Percentiles rank a stretch among this genome's conserved stretches.
Evolutionary conservation across 352 stramenopile species (phyloP).

Genomic region (Blastocystis sp.): DNA sequence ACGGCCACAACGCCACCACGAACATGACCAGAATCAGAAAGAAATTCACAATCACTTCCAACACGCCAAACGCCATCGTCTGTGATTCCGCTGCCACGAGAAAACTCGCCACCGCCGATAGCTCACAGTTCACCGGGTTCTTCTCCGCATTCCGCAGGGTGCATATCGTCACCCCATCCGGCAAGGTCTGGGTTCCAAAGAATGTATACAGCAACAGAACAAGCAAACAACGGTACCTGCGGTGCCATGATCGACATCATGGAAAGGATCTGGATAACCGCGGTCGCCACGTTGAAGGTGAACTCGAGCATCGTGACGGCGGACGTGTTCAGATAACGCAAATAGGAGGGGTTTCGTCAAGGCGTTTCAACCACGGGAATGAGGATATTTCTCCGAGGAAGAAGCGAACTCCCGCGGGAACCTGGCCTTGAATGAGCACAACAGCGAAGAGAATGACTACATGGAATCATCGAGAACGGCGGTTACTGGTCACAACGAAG

Average conservation of each 20-base stretch:
- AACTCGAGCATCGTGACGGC: constrained; percentile 27
- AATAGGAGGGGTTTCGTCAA: not conserved
- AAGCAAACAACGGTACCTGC: not conserved
- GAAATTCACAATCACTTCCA: not conserved
- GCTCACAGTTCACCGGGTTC: not conserved
- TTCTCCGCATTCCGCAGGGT: not conserved
- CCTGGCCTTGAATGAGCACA: constrained; percentile 1
- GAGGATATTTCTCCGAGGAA: constrained; percentile 5
- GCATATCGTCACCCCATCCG: not conserved
- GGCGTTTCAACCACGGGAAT: not conserved
- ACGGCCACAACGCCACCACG: not conserved
- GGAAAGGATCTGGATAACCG: not conserved
- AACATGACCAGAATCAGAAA: not conserved
- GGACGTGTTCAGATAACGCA: constrained; percentile 27
- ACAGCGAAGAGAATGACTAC: not conserved
- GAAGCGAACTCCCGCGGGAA: constrained; percentile 15
- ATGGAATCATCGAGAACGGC: not conserved
- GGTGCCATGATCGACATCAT: constrained; percentile 38
- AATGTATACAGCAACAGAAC: not conserved
- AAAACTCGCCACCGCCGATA: constrained; percentile 9
- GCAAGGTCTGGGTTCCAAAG: not conserved
- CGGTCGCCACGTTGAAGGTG: constrained; percentile 7
- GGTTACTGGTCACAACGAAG: not conserved
- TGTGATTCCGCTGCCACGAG: not conserved
- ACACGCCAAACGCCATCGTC: constrained; percentile 2